A percentile compares a stretch with the other conserved stretches of the same genome.
Conservation (phyloP, 306 rosid genomes). For the Hippophae gyantsensis region DNA sequence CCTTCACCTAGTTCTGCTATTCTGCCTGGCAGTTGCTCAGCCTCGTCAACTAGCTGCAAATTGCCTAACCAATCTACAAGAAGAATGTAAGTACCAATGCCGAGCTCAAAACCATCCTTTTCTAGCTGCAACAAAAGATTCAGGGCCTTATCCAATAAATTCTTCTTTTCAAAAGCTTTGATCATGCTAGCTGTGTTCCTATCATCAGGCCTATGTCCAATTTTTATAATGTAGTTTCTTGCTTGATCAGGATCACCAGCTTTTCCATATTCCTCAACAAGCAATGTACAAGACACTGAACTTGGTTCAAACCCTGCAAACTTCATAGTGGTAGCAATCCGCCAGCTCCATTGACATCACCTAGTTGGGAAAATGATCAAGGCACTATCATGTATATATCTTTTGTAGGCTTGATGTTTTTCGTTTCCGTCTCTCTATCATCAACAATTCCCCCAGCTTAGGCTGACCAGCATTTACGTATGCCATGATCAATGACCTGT, state of each 20-base stretch:
- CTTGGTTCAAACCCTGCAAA: conserved; percentile 45
- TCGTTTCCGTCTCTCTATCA: conserved; percentile 58
- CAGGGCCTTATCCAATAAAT: conserved; percentile 61
- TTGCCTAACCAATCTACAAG: conserved; percentile 77
- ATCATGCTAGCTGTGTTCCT: conserved; percentile 76
- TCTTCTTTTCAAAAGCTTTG: conserved; percentile 53
- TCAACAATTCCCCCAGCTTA: conserved; percentile 28
- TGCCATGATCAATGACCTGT: conserved; percentile 60
- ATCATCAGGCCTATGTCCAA: conserved; percentile 67
- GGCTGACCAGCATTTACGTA: conserved; percentile 55
- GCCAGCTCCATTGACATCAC: conserved; percentile 34
- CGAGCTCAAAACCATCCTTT: conserved; percentile 67
- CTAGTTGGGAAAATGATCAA: conserved; percentile 36
- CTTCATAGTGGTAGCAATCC: conserved; percentile 45
- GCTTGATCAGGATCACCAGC: conserved; percentile 45
- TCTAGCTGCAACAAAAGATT: conserved; percentile 58
- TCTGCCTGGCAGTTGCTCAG: conserved; percentile 56
- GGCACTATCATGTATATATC: conserved; percentile 69
- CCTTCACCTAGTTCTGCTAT: conserved; percentile 57
- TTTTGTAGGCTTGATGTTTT: conserved; percentile 40
- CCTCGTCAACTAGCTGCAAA: conserved; percentile 72
- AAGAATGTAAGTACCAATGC: conserved; percentile 68
- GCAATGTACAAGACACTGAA: conserved; percentile 53
- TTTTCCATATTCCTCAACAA: conserved; percentile 46
- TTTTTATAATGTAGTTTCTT: conserved; percentile 47